These are phyloP conservation scores for Neofusicoccum ribis DNA, from an alignment of 2,329 filamentous ascomycete species.

Conservation along the genomic window DNA sequence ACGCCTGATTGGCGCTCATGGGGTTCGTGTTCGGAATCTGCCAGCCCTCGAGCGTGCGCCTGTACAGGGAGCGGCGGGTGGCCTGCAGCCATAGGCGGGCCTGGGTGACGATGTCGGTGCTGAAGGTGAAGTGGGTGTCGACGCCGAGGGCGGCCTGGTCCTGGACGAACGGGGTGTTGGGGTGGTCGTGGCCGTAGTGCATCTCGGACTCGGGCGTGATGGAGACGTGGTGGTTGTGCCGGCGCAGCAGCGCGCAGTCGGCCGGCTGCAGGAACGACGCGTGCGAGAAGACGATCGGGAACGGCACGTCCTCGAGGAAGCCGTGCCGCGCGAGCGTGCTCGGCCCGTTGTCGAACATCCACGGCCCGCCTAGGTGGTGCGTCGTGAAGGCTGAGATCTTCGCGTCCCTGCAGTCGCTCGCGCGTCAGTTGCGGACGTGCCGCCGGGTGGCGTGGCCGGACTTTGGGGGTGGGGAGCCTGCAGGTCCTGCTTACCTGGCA, in stretches of 20 bases:
- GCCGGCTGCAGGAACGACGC: conserved; percentile 45
- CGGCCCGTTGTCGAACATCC: conserved; percentile 38
- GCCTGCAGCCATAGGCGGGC: conserved; percentile 57
- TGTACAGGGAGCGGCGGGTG: conserved; percentile 42
- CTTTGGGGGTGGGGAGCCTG: too few relatives aligned
- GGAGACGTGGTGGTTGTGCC: conserved; percentile 55
- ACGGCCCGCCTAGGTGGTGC: conserved; percentile 28
- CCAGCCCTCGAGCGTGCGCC: conserved; percentile 43
- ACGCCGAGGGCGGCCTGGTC: conserved; percentile 57
- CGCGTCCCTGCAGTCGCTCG: neutral
- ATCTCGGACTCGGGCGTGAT: conserved; percentile 62
- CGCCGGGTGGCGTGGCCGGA: too few relatives aligned
- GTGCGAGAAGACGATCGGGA: conserved; percentile 56
- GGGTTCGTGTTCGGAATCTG: conserved; percentile 50
- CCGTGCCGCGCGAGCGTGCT: conserved; percentile 37
- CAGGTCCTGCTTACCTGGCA: neutral
- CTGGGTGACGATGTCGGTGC: conserved; percentile 47
- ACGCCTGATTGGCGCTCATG: conserved; percentile 57
- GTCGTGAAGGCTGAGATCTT: conserved; percentile 45
- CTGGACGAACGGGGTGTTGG: conserved; percentile 43
- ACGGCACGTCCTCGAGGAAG: conserved; percentile 46
- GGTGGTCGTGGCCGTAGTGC: conserved; percentile 57
- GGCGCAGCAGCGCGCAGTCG: conserved; percentile 47
- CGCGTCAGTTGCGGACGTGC: too few relatives aligned
- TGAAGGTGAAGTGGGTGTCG: conserved; percentile 57